Evolutionary conservation across 345 rosid genomes (phyloP), one percentile per base, ranked within the genome.

Genomic region (Linum tenue): DNA sequence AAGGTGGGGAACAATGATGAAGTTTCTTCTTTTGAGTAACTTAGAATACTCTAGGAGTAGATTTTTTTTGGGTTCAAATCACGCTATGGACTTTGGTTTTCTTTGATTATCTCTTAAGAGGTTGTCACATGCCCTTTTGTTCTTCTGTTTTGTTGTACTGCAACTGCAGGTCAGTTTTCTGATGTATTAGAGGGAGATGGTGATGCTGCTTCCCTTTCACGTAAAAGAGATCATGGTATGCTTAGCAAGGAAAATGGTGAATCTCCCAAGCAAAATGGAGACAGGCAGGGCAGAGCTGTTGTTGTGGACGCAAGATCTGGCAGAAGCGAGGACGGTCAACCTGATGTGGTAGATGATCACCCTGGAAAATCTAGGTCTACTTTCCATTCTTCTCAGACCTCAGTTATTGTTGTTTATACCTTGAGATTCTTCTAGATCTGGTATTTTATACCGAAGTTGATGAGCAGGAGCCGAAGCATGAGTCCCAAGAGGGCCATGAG

Each of bases 381-480:
- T 75, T 75, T 75, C 83, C 41, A 64, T 72, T 75, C 73, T 75
- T 80, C 77, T 72, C 71, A 69, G 71, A 57, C 72, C 77, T 73
- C 71, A 68, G 70, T 74, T 81, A 70, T 67, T 74, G 76, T 69
- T 71, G 76, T 69, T 71, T 82, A 63, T 78, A 70, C 70, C 69
- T 77, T 69, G 65, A 53, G 56, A 75, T 80, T 75, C 80, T 75
- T 74, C 77, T 71, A 70, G 62, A 66, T 76, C 73, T 37, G 66
- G 75, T 81, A 65, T 80, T 76, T 83, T 73, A 84, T 67, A 80
- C 50, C 67, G 69, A 78, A 79, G 81, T 75, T 86, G 76, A 75
- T 83, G 79, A 73, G 84, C 91, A 92, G 98, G 88, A 92, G 97
- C 77, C 80, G 91, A 74, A 94, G 96, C 81, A 70, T 81, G 75